Evolutionary conservation across 805 yeast species (phyloP).

Genomic region (Saturnispora zaruensis): DNA sequence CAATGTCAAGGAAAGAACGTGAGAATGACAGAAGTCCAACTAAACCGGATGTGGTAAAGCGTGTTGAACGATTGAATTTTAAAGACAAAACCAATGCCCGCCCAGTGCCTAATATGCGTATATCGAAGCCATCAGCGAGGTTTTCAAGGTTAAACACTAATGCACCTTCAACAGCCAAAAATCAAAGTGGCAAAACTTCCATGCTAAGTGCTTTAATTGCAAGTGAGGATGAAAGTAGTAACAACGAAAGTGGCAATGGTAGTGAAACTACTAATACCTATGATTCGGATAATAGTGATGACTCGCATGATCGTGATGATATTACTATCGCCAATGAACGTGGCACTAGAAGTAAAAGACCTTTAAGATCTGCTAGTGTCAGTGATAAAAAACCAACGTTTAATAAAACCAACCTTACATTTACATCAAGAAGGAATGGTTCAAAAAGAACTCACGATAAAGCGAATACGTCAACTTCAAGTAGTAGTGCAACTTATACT

Average conservation of each 20-base stretch:
- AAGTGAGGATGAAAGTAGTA: neutral
- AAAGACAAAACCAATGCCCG: neutral
- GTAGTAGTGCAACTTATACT: neutral
- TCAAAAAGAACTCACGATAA: neutral
- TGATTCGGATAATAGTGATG: neutral
- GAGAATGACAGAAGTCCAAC: neutral
- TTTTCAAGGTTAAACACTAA: neutral
- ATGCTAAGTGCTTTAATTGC: conserved; percentile 1
- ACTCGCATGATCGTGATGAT: neutral
- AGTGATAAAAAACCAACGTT: neutral
- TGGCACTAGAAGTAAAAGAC: neutral
- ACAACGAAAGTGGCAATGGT: neutral
- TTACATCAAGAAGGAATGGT: neutral
- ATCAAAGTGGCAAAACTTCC: neutral
- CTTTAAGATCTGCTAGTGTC: neutral
- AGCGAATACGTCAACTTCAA: neutral
- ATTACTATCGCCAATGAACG: neutral
- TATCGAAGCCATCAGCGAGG: neutral
- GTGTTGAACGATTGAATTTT: neutral
- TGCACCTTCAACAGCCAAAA: neutral
- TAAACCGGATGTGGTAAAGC: neutral
- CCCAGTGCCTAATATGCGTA: neutral
- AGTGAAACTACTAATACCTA: neutral
- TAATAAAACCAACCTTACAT: neutral
- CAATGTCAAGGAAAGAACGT: neutral